A percentile compares a stretch with the other conserved stretches of the same genome.
Evolutionary conservation across 352 stramenopile species (phyloP).

Genomic region (Phytophthora pinifolia): DNA sequence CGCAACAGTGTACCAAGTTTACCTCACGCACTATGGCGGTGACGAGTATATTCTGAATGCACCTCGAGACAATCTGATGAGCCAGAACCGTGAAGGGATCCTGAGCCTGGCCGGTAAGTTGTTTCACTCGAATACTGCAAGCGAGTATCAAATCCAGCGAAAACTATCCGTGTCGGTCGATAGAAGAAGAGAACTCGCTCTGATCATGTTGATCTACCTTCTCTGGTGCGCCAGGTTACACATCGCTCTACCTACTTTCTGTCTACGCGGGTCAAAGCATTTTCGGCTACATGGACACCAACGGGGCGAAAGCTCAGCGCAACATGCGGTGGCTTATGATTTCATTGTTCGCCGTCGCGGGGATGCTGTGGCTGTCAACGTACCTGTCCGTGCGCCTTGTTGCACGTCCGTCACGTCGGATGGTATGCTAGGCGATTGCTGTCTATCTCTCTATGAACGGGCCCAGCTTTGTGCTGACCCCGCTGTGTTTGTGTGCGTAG

Average conservation of each 20-base stretch:
- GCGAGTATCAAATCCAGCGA: too few relatives aligned
- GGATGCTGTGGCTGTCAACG: constrained; percentile 51
- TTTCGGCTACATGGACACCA: constrained; percentile 67
- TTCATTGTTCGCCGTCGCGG: constrained; percentile 40
- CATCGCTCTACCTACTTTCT: constrained; percentile 85
- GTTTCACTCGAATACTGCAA: background rate
- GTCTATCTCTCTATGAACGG: background rate
- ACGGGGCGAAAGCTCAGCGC: constrained; percentile 54
- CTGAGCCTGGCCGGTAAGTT: constrained; percentile 80
- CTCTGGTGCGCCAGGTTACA: constrained; percentile 73
- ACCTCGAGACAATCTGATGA: constrained; percentile 77
- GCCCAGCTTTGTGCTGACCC: background rate
- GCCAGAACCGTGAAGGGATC: constrained; percentile 95
- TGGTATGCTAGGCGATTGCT: constrained; percentile 36
- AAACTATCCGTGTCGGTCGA: too few relatives aligned
- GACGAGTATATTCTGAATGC: constrained; percentile 81
- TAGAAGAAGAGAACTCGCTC: too few relatives aligned
- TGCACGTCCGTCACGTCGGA: constrained; percentile 64
- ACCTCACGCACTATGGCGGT: constrained; percentile 67
- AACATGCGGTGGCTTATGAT: constrained; percentile 66
- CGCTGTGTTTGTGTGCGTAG: constrained; percentile 21
- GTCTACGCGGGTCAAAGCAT: constrained; percentile 62
- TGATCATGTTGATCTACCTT: too few relatives aligned
- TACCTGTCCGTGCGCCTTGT: constrained; percentile 60
- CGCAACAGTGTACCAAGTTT: constrained; percentile 77